Base-by-base conservation (phyloP, 2,329 filamentous ascomycete genomes). In the Colletotrichum sp. region DNA sequence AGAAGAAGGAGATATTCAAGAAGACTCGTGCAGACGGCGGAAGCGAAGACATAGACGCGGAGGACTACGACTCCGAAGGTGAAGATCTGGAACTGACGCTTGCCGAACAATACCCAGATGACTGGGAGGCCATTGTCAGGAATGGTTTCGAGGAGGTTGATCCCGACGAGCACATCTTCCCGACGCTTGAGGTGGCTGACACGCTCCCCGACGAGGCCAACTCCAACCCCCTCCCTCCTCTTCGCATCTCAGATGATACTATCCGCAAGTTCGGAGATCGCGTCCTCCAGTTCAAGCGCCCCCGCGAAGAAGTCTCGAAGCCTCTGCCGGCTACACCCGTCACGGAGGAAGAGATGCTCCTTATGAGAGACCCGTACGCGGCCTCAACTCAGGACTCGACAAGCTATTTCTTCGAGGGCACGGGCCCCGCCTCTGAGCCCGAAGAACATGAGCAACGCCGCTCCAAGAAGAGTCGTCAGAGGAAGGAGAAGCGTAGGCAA, bases 41-140 rank as follows among this genome's bases (percentile, higher is more conserved):
- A n/a, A 1, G 9, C 18, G 63, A n/a, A 13, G 32, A 28, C n/a
- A 16, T 2, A 6, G 67, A 38, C 21, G 6, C 55, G 1, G 16
- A 21, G 4, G 5, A 24, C 16, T 26, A 38, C 64, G 28, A 67
- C 6, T 26, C 28, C n/a, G 55, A 69, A 13, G 24, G 38, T 6
- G 67, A 69, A 8, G 67, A 68, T 16, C 16, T 69, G 5, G 48
- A 69, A 9, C 2, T 43, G 3, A 18, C 58, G 12, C 32, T 69
- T 0, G 67, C 67, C 1, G 52, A 58, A 1, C 4, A 58, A 1
- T 60, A 61, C 6, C 52, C 52, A 0, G 10, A 61, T 2, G 36
- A 70, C 8, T 61, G 67, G 57, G 32, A 38, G 0, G n/a, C 21
- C 0, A 48, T 52, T 0, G 57, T 70, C 2, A 24, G 57, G 0